Evolutionary conservation across 2,329 filamentous ascomycete species (phyloP).

Genomic region (Fusarium sp.): DNA sequence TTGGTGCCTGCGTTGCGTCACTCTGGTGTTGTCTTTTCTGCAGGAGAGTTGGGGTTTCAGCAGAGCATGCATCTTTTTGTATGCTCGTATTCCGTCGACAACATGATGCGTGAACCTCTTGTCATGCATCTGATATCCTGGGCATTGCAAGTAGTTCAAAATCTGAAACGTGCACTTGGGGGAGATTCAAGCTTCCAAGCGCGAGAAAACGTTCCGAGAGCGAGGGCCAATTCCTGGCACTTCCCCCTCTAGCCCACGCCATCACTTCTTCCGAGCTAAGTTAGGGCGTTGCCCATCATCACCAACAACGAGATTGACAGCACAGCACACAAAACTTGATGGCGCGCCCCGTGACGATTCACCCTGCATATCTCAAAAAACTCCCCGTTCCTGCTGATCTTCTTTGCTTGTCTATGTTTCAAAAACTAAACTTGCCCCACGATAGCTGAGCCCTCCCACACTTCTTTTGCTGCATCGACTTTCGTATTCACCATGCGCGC

Average conservation of each 20-base stretch:
- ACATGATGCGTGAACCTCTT: constrained; percentile 1
- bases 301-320: constrained; percentile 1
- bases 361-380: background rate
- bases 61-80: background rate
- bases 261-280: background rate
- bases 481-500: constrained; percentile 30
- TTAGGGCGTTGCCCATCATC: background rate
- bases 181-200: constrained; percentile 3
- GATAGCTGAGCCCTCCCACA: constrained; percentile 32
- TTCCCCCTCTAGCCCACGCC: background rate
- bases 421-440: background rate
- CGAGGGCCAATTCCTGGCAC: constrained; percentile 33
- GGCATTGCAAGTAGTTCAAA: background rate
- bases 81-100: background rate
- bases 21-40: background rate
- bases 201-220: constrained; percentile 28
- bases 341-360: background rate
- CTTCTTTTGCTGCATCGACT: constrained; percentile 26
- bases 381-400: constrained; percentile 4
- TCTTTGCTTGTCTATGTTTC: constrained; percentile 15
- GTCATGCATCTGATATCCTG: background rate
- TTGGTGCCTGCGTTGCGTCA: constrained; percentile 1
- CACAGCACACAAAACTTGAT: background rate
- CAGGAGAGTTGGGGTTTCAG: background rate
- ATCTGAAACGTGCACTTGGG: background rate